Conservation (phyloP, 495 filamentous ascomycete species). For the Trichoderma erinaceum region DNA sequence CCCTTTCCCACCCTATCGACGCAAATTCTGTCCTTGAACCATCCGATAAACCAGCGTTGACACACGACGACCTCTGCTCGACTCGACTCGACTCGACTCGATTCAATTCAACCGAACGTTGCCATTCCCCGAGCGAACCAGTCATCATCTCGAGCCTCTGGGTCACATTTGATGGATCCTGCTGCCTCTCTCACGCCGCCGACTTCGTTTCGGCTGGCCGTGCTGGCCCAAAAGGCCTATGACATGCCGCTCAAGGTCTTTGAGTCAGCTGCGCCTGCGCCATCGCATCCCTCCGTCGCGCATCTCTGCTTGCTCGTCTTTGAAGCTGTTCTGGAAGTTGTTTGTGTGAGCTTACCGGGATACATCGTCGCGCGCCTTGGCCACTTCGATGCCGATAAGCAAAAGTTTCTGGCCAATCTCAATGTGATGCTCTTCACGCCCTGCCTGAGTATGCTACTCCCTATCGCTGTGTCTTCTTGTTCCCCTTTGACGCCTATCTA, state of each 20-base stretch:
- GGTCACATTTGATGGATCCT: slow-evolving; percentile 23
- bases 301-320: slow-evolving; percentile 84
- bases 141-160: not conserved
- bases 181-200: slow-evolving; percentile 46
- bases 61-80: not conserved
- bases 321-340: slow-evolving; percentile 91
- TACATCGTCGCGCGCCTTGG: slow-evolving; percentile 86
- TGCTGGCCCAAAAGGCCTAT: slow-evolving; percentile 27
- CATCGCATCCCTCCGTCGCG: slow-evolving; percentile 56
- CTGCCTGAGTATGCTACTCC: slow-evolving; percentile 69
- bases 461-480: not conserved
- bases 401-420: slow-evolving; percentile 92
- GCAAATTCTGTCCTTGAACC: not conserved
- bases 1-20: not conserved
- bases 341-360: slow-evolving; percentile 92
- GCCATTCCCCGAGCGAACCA: not conserved
- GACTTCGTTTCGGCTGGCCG: slow-evolving; percentile 54
- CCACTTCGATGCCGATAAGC: slow-evolving; percentile 87
- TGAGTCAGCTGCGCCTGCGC: slow-evolving; percentile 26
- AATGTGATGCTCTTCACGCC: slow-evolving; percentile 94
- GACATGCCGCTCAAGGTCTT: slow-evolving; percentile 26
- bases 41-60: not conserved
- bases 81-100: not conserved
- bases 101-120: not conserved
- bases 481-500: not conserved